phyloP scores from a whole-genome alignment of 1,284 basidiomycete genomes.

The Sporisorium scitamineum region DNA sequence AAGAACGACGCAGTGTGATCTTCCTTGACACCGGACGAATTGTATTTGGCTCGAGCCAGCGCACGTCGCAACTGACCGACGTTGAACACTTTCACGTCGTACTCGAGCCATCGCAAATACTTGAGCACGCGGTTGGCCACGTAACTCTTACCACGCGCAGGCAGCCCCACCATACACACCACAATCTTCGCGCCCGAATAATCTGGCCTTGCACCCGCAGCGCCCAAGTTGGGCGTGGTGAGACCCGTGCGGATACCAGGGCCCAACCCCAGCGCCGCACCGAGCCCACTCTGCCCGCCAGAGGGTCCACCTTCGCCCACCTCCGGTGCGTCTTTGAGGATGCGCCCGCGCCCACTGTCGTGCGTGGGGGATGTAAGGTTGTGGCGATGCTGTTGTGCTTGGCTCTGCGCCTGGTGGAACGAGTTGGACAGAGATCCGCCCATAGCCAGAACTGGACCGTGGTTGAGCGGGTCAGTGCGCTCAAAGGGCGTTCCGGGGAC shows the following conservation, averaged over 20 bases:
- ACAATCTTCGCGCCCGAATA: conserved; percentile 99
- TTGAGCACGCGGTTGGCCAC: conserved; percentile 69
- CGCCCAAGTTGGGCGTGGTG: conserved; percentile 56
- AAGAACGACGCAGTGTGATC: conserved; percentile 94
- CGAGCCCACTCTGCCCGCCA: conserved; percentile 33
- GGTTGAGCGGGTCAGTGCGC: conserved; percentile 10
- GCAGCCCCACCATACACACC: conserved; percentile 85
- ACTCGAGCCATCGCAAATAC: conserved; percentile 84
- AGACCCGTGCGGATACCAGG: conserved; percentile 46
- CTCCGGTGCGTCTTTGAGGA: conserved; percentile 47
- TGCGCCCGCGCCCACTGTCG: conserved; percentile 32
- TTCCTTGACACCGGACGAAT: conserved; percentile 81
- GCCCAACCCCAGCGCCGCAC: conserved; percentile 44
- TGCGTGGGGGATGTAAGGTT: conserved; percentile 14
- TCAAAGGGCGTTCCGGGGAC: conserved; percentile 47
- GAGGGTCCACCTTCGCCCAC: conserved; percentile 52
- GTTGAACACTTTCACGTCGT: conserved; percentile 98
- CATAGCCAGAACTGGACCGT: conserved; percentile 22
- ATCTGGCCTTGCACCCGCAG: conserved; percentile 89
- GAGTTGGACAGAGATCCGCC: conserved; percentile 48
- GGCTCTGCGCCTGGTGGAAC: conserved; percentile 29
- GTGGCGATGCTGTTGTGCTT: conserved; percentile 25
- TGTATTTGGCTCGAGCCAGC: conserved; percentile 78
- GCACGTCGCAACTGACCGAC: conserved; percentile 94
- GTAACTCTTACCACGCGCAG: conserved; percentile 67